Evolutionary conservation across 345 rosid genomes (phyloP).

Genomic region (Lepidium africanum): DNA sequence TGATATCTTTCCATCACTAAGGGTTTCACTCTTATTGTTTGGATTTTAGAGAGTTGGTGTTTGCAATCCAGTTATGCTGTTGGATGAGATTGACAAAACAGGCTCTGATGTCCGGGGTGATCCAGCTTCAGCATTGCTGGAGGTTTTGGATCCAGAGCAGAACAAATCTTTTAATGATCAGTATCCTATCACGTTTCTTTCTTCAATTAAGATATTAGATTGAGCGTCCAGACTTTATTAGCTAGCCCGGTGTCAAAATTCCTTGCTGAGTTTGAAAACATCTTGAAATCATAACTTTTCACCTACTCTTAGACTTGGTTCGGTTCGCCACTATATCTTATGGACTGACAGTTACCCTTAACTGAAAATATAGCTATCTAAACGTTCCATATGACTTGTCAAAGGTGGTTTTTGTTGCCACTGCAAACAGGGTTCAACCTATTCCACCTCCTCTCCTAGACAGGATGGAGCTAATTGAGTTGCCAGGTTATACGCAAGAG

Average conservation of each 20-base stretch:
- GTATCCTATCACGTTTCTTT: slow-evolving; percentile 57
- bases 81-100: slow-evolving; percentile 98
- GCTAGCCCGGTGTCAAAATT: background rate
- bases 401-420: slow-evolving; percentile 88
- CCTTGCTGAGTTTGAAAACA: background rate
- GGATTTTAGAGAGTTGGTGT: slow-evolving; percentile 76
- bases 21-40: slow-evolving; percentile 22
- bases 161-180: slow-evolving; percentile 88
- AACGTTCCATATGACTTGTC: slow-evolving; percentile 98
- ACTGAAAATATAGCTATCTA: slow-evolving; percentile 61
- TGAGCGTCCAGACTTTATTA: background rate
- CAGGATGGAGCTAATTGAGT: slow-evolving; percentile 97
- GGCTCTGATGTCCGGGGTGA: slow-evolving; percentile 98
- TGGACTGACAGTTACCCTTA: slow-evolving; percentile 37
- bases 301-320: background rate
- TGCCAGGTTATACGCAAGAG: slow-evolving; percentile 95
- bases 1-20: background rate
- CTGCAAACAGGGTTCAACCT: slow-evolving; percentile 91
- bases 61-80: slow-evolving; percentile 93
- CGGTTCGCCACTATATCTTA: background rate
- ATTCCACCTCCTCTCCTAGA: slow-evolving; percentile 94
- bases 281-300: background rate
- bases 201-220: background rate
- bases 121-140: slow-evolving; percentile 97
- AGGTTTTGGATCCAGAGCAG: slow-evolving; percentile 99